Conservation (phyloP, 2,329 filamentous ascomycete species). For the Zasmidium cellare region DNA sequence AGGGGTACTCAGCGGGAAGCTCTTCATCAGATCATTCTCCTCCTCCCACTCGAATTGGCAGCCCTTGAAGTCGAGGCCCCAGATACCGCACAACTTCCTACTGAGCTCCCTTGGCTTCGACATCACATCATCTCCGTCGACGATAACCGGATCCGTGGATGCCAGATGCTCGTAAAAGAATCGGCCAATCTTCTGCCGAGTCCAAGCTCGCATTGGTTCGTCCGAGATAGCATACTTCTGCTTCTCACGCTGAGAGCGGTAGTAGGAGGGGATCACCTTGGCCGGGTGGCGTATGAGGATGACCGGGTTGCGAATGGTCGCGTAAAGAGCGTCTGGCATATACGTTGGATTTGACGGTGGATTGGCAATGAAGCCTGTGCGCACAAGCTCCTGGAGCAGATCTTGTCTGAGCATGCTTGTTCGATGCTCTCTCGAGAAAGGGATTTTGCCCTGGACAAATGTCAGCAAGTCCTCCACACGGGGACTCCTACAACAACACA, state of each 20-base stretch:
- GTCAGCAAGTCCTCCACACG: background rate
- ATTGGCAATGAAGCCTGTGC: background rate
- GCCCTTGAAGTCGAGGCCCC: background rate
- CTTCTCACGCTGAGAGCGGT: background rate
- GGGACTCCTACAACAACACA: background rate
- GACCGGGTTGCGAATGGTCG: background rate
- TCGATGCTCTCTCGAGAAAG: background rate
- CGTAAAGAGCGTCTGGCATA: background rate
- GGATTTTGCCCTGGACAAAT: background rate
- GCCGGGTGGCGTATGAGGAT: constrained; percentile 1
- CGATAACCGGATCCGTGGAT: background rate
- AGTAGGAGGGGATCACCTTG: background rate
- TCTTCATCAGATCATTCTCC: background rate
- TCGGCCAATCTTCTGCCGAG: background rate
- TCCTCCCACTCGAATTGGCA: constrained; percentile 1
- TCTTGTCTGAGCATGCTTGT: background rate
- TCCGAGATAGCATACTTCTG: constrained; percentile 2
- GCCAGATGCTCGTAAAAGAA: constrained; percentile 1
- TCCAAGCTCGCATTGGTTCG: background rate
- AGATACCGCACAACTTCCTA: background rate
- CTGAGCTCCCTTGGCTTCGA: background rate
- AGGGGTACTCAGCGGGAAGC: background rate
- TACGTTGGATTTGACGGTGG: background rate
- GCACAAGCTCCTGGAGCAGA: background rate
- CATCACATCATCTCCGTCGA: constrained; percentile 3